Evolutionary conservation across 768 basidiomycete species (phyloP).

Genomic region (Rhodotorula kratochvilovae): DNA sequence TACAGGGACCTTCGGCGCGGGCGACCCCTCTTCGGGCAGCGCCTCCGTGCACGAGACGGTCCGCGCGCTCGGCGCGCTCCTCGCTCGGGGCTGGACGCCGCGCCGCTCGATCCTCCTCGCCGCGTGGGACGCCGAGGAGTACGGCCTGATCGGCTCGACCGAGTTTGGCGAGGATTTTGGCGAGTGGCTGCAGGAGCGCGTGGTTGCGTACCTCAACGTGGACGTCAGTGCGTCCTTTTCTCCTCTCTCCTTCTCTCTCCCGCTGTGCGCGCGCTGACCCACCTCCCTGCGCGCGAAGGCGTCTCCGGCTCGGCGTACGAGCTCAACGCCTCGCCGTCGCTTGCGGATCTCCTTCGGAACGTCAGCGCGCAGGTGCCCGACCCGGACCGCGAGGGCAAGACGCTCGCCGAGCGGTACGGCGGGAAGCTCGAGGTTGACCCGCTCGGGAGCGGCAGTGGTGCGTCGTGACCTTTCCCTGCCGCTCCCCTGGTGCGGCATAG

Average conservation of each 20-base stretch:
- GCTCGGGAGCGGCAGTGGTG: constrained; percentile 26
- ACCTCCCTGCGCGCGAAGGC: constrained; percentile 48
- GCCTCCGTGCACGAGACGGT: constrained; percentile 72
- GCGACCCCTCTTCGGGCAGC: constrained; percentile 75
- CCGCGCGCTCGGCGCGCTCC: constrained; percentile 64
- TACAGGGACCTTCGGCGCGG: constrained; percentile 58
- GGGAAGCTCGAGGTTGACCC: constrained; percentile 29
- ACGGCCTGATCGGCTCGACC: constrained; percentile 72
- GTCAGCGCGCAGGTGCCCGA: constrained; percentile 46
- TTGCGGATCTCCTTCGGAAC: constrained; percentile 67
- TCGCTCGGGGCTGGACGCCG: constrained; percentile 75
- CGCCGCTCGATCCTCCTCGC: constrained; percentile 68
- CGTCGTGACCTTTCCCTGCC: background rate
- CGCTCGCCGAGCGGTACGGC: constrained; percentile 39
- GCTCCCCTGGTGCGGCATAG: too few relatives aligned
- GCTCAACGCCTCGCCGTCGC: constrained; percentile 68
- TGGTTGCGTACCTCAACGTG: constrained; percentile 81
- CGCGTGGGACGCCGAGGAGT: constrained; percentile 71
- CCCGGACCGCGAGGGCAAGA: constrained; percentile 56
- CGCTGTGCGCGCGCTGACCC: background rate
- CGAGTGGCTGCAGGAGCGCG: constrained; percentile 70
- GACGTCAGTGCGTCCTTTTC: constrained; percentile 48
- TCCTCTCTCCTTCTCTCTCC: background rate
- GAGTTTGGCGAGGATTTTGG: constrained; percentile 93
- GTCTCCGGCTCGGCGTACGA: constrained; percentile 61